phyloP scores from a whole-genome alignment of 306 rosid species.

The Gastrolobium bilobum region DNA sequence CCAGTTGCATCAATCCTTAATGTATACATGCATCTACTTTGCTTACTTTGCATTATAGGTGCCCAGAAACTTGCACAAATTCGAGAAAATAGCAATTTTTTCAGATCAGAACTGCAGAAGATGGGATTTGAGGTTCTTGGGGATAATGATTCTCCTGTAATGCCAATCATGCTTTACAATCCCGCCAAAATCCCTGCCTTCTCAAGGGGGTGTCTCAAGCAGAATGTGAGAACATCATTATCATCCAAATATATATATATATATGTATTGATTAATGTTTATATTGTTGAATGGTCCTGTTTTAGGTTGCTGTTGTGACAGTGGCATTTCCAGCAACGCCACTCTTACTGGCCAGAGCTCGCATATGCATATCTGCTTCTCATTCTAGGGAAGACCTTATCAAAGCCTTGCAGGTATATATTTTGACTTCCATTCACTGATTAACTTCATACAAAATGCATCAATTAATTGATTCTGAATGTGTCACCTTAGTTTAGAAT shows the following conservation, averaged over 20 bases:
- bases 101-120: conserved; percentile 82
- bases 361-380: conserved; percentile 86
- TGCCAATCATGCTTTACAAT: conserved; percentile 91
- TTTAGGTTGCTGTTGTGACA: conserved; percentile 85
- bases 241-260: background rate
- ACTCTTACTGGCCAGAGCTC: conserved; percentile 80
- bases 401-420: conserved; percentile 73
- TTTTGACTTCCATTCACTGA: background rate
- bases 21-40: background rate
- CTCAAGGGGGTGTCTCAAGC: conserved; percentile 82
- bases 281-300: conserved; percentile 10
- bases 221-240: conserved; percentile 60
- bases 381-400: conserved; percentile 81
- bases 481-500: background rate
- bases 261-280: background rate
- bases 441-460: background rate
- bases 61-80: conserved; percentile 81
- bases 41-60: conserved; percentile 51
- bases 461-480: conserved; percentile 8
- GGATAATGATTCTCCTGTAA: conserved; percentile 76
- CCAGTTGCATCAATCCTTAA: background rate
- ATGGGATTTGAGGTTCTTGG: conserved; percentile 84
- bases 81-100: conserved; percentile 83
- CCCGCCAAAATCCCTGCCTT: conserved; percentile 91
- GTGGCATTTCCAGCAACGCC: conserved; percentile 92